Evolutionary conservation across 495 filamentous ascomycete genomes (phyloP).

Genomic region (Penicillium macrosclerotiorum): DNA sequence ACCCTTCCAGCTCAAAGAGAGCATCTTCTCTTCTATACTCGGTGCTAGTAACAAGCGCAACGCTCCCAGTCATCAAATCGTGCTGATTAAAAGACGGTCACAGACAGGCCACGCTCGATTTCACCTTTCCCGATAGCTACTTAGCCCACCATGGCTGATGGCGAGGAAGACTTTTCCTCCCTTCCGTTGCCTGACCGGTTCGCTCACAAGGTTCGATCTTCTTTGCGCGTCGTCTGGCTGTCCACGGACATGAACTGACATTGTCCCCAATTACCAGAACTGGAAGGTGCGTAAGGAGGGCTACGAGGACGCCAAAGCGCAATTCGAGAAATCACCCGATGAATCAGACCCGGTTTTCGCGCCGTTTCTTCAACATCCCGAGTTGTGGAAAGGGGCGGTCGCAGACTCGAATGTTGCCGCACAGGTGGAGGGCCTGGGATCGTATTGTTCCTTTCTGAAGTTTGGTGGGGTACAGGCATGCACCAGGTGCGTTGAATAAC

Average conservation of each 20-base stretch:
- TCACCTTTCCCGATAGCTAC: slow-evolving; percentile 2
- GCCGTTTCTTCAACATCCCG: slow-evolving; percentile 80
- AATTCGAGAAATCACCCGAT: slow-evolving; percentile 81
- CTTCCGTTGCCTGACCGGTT: slow-evolving; percentile 81
- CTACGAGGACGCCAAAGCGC: slow-evolving; percentile 87
- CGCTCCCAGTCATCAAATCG: not conserved
- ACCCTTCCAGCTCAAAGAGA: not conserved
- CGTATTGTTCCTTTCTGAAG: slow-evolving; percentile 86
- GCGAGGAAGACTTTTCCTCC: slow-evolving; percentile 79
- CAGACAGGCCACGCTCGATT: not conserved
- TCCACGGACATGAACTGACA: slow-evolving; percentile 17
- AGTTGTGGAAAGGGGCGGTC: slow-evolving; percentile 88
- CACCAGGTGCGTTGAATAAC: slow-evolving; percentile 57
- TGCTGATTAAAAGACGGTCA: not conserved
- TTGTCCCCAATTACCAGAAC: slow-evolving; percentile 52
- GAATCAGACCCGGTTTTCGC: slow-evolving; percentile 83
- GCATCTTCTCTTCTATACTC: not conserved
- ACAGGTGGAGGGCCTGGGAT: slow-evolving; percentile 85
- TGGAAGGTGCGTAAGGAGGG: slow-evolving; percentile 98
- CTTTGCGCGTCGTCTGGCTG: not conserved
- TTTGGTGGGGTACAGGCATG: slow-evolving; percentile 78
- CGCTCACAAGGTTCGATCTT: slow-evolving; percentile 70
- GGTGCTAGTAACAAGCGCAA: not conserved
- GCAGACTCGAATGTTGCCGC: slow-evolving; percentile 97
- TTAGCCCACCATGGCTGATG: slow-evolving; percentile 45